Evolutionary conservation across 208 protist species (phyloP), one percentile per base, ranked within the genome.

Genomic region (Acanthamoeba royreba): DNA sequence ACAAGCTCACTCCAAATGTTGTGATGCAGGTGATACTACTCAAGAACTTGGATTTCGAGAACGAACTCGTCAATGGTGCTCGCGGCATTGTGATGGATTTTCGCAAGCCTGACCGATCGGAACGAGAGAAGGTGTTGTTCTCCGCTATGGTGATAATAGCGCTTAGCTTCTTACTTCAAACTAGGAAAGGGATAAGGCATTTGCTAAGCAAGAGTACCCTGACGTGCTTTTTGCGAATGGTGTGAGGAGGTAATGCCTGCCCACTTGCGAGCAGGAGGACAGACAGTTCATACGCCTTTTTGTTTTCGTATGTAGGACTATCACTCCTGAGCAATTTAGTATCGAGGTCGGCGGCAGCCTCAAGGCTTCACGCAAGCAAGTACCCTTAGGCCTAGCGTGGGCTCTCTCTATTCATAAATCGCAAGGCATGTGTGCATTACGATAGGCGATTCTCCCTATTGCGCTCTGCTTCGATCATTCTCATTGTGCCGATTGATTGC

Each of bases 371-470:
- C n/a, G 93, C 9, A 25, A n/a, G 28, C 96, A 97, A 88, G 43
- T 99, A n/a, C 99, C 99, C 45, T 96, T 99, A 1, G 97, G 97
- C 17, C 96, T 99, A 7, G 98, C 98, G 46, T 99, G 98, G 96
- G 98, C 98, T 46, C 97, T 99, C 66, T 99, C 98, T 5, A 98
- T 99, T 63, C 98, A 99, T 95, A 99, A 99, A 92, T 97, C 97
- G 55, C 99, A 99, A 94, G 99, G 99, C 43, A 40, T 81, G 33
- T 81, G 53, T 61, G 53, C 19, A 61, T n/a, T n/a, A n/a, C n/a
- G n/a, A n/a, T n/a, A n/a, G n/a, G n/a, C n/a, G n/a, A n/a, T n/a
- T n/a, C n/a, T n/a, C n/a, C n/a, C n/a, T n/a, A n/a, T n/a, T 81
- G 33, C 69, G 15, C 19, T 81, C 33, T 81, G 22, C 28, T 81